These are phyloP conservation scores for Thielaviopsis ethacetica DNA, from an alignment of 2,329 filamentous ascomycete species.

Conservation along the genomic window DNA sequence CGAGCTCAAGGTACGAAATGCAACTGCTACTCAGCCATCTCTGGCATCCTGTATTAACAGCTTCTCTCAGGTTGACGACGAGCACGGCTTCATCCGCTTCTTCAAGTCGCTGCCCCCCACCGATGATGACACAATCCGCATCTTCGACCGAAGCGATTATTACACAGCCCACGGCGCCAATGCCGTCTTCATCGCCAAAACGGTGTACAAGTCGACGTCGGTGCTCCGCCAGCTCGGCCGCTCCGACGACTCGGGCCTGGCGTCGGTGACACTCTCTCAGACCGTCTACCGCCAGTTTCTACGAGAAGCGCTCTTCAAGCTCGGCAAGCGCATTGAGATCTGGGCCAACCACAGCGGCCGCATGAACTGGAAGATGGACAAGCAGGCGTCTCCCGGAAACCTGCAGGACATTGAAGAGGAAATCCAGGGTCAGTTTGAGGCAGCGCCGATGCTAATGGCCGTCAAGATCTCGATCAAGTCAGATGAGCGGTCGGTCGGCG, in stretches of 20 bases:
- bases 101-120: conserved; percentile 70
- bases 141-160: conserved; percentile 90
- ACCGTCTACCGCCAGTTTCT: conserved; percentile 95
- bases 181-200: conserved; percentile 68
- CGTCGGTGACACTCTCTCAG: conserved; percentile 87
- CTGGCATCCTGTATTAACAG: not conserved
- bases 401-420: conserved; percentile 95
- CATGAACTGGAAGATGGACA: conserved; percentile 82
- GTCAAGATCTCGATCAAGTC: conserved; percentile 88
- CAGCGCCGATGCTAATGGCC: conserved; percentile 84
- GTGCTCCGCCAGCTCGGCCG: conserved; percentile 81
- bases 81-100: conserved; percentile 90
- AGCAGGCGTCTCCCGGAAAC: conserved; percentile 90
- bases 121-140: conserved; percentile 61
- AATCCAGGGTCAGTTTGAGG: conserved; percentile 68
- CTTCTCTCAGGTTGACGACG: conserved; percentile 64
- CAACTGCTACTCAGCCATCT: conserved; percentile 2
- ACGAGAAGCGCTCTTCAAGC: conserved; percentile 77
- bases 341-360: conserved; percentile 61
- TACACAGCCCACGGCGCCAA: conserved; percentile 86
- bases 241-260: conserved; percentile 65
- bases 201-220: conserved; percentile 93
- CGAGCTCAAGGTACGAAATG: conserved; percentile 44
- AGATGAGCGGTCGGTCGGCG: conserved; percentile 70
- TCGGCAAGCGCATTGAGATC: conserved; percentile 83